Percentiles rank a stretch among this genome's conserved stretches.
Conservation (phyloP, 2,329 filamentous ascomycete species). For the Periconia digitata region DNA sequence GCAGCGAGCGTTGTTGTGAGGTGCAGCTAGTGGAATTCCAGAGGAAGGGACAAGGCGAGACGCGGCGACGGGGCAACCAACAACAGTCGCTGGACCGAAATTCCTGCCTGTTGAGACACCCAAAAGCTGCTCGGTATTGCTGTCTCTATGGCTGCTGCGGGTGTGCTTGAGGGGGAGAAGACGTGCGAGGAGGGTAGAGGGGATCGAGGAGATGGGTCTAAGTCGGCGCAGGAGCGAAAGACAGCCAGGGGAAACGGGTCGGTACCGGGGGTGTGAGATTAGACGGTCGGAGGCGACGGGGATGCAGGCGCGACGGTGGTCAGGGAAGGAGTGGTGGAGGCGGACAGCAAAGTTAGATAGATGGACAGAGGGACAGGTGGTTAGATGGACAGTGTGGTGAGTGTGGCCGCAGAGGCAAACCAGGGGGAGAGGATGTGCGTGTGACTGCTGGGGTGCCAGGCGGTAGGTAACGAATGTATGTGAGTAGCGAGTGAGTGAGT, state of each 20-base stretch:
- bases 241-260: neutral
- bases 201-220: neutral
- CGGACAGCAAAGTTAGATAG: neutral
- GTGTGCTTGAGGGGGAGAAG: too few relatives aligned
- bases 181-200: too few relatives aligned
- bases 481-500: neutral
- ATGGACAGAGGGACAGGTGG: neutral
- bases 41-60: conserved; percentile 14
- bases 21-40: conserved; percentile 29
- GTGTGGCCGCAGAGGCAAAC: neutral
- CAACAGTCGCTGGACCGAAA: conserved; percentile 17
- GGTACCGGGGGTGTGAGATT: neutral
- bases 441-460: neutral
- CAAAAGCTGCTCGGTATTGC: conserved; percentile 15
- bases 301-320: neutral
- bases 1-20: conserved; percentile 30
- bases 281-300: neutral
- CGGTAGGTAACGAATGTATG: neutral
- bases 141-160: too few relatives aligned
- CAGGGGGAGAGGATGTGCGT: neutral
- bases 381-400: too few relatives aligned
- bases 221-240: conserved; percentile 1
- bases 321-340: neutral
- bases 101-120: conserved; percentile 10
- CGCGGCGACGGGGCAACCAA: conserved; percentile 32